These are phyloP conservation scores for Udeniomyces megalosporus DNA, from an alignment of 768 basidiomycete genomes.

Conservation along the genomic window DNA sequence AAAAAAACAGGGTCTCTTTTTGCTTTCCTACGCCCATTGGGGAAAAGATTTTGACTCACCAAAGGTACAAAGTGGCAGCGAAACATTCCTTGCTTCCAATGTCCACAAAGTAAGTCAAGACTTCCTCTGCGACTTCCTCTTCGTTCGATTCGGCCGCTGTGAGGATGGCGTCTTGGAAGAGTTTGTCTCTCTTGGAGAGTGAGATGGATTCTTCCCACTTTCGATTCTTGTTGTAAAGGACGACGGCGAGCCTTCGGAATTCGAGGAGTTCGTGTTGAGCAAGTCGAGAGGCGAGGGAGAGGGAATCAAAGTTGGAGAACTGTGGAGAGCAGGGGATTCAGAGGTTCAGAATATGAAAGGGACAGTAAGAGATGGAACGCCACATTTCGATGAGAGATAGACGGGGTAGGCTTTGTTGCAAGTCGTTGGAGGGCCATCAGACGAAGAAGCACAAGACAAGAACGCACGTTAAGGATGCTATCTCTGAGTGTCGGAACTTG, in stretches of 20 bases:
- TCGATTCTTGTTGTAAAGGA: slow-evolving; percentile 94
- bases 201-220: slow-evolving; percentile 95
- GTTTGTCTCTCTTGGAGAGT: slow-evolving; percentile 85
- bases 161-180: slow-evolving; percentile 91
- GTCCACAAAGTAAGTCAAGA: slow-evolving; percentile 89
- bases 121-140: slow-evolving; percentile 85
- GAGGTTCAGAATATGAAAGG: not conserved
- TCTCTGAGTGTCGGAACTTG: slow-evolving; percentile 95
- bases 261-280: slow-evolving; percentile 84
- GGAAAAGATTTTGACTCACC: slow-evolving; percentile 7
- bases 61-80: slow-evolving; percentile 35
- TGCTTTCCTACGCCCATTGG: no score
- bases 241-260: slow-evolving; percentile 83
- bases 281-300: slow-evolving; percentile 63
- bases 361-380: not conserved
- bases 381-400: no score
- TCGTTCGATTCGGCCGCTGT: slow-evolving; percentile 72
- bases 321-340: no score
- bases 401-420: not conserved
- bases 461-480: slow-evolving; percentile 62
- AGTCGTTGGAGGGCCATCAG: no score
- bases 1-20: not conserved
- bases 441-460: not conserved
- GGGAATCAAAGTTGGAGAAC: slow-evolving; percentile 93
- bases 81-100: slow-evolving; percentile 99